Conservation (phyloP, 1,284 basidiomycete genomes). For the Pseudozyma flocculosa region DNA sequence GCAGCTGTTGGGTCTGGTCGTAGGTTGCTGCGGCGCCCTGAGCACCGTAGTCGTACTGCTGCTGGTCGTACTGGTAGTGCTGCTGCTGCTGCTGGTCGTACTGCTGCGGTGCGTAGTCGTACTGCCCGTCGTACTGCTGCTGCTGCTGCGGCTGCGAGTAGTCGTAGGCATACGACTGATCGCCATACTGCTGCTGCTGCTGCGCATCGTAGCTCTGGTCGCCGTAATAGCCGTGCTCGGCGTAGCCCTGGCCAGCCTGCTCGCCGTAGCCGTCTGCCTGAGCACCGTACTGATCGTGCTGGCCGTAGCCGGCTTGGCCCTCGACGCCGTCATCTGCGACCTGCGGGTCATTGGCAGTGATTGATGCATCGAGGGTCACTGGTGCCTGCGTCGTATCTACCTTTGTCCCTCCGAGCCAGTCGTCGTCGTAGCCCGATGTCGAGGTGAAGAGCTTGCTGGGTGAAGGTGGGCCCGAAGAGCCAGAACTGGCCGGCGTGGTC, state of each 20-base stretch:
- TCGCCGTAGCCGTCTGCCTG: constrained; percentile 12
- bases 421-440: constrained; percentile 22
- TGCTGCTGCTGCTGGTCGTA: constrained; percentile 10
- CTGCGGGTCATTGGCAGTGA: no score
- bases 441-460: constrained; percentile 23
- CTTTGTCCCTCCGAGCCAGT: no score
- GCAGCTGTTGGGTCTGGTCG: constrained; percentile 4
- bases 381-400: no score
- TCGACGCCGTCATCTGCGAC: constrained; percentile 1
- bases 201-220: constrained; percentile 11
- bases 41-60: constrained; percentile 8
- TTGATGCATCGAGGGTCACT: no score
- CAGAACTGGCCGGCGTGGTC: no score
- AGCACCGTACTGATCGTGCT: constrained; percentile 4
- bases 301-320: background rate
- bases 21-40: constrained; percentile 4
- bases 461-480: constrained; percentile 17
- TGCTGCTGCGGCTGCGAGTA: constrained; percentile 4
- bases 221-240: background rate
- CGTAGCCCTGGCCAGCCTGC: constrained; percentile 7
- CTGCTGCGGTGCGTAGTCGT: constrained; percentile 1
- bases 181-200: constrained; percentile 11
- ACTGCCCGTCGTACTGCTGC: constrained; percentile 1
- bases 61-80: constrained; percentile 7
- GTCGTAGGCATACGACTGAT: constrained; percentile 8